phyloP scores from a whole-genome alignment of 805 yeast genomes.

The Torulaspora quercuum region DNA sequence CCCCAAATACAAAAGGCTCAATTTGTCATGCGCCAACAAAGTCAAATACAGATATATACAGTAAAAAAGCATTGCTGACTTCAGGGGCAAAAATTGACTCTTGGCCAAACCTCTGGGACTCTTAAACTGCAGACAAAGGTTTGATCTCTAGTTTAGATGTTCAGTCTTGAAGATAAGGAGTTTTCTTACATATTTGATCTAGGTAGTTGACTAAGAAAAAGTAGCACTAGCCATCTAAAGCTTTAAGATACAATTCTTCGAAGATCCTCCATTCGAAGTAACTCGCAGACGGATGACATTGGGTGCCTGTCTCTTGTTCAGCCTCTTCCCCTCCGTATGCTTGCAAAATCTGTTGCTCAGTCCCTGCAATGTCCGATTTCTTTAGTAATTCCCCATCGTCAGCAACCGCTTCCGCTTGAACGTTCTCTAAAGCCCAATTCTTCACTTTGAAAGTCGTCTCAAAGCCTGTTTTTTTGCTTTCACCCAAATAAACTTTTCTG shows the following conservation, averaged over 20 bases:
- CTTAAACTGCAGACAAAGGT: too few relatives aligned
- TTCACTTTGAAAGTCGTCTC: conserved; percentile 25
- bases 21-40: too few relatives aligned
- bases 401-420: neutral
- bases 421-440: neutral
- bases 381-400: neutral
- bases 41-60: too few relatives aligned
- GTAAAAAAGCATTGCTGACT: too few relatives aligned
- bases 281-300: neutral
- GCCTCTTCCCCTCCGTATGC: neutral
- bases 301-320: neutral
- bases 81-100: too few relatives aligned
- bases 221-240: neutral
- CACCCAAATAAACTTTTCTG: conserved; percentile 20
- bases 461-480: conserved; percentile 30
- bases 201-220: too few relatives aligned
- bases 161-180: too few relatives aligned
- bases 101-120: too few relatives aligned
- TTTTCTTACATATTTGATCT: too few relatives aligned
- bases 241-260: neutral
- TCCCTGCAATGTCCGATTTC: neutral
- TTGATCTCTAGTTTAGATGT: too few relatives aligned
- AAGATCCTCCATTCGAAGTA: neutral
- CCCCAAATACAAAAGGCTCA: too few relatives aligned
- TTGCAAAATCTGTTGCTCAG: neutral